These are phyloP conservation scores for Myrmaecium sp. DNA, from an alignment of 2,329 filamentous ascomycete genomes.

Conservation along the genomic window DNA sequence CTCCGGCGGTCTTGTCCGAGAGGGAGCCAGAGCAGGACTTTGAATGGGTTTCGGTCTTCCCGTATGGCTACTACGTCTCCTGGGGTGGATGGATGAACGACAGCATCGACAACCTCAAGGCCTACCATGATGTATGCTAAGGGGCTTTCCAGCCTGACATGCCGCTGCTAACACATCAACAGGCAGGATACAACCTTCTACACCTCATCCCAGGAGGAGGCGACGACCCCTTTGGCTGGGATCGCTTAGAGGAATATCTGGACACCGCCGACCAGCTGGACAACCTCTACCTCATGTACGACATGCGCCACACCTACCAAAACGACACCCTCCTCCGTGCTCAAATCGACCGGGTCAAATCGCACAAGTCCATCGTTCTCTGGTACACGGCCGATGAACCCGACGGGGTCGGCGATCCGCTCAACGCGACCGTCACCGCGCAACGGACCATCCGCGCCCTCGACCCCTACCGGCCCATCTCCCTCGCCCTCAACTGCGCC, in stretches of 20 bases:
- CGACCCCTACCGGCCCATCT: constrained; percentile 45
- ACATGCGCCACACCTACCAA: constrained; percentile 26
- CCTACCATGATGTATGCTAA: background rate
- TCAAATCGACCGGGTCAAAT: constrained; percentile 20
- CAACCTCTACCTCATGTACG: constrained; percentile 32
- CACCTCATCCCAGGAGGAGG: constrained; percentile 26
- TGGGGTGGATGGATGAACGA: constrained; percentile 21
- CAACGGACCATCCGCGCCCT: constrained; percentile 30
- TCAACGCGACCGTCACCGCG: constrained; percentile 28
- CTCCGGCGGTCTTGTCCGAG: too few species aligned
- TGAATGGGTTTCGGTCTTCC: constrained; percentile 24
- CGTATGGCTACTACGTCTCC: constrained; percentile 28
- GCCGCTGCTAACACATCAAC: too few species aligned
- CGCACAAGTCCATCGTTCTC: constrained; percentile 21
- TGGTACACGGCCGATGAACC: constrained; percentile 38
- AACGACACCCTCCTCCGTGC: constrained; percentile 20
- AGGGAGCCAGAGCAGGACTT: constrained; percentile 12
- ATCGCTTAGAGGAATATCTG: constrained; percentile 23
- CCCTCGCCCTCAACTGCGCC: constrained; percentile 42
- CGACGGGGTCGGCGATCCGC: constrained; percentile 39
- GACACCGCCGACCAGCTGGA: constrained; percentile 26
- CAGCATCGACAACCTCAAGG: background rate
- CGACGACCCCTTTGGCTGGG: constrained; percentile 22
- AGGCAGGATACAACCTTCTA: constrained; percentile 30
- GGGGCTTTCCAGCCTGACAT: too few species aligned